Evolutionary conservation across 2,329 filamentous ascomycete species (phyloP), one percentile per base, ranked within the genome.

Genomic region (Aplosporella prunicola): DNA sequence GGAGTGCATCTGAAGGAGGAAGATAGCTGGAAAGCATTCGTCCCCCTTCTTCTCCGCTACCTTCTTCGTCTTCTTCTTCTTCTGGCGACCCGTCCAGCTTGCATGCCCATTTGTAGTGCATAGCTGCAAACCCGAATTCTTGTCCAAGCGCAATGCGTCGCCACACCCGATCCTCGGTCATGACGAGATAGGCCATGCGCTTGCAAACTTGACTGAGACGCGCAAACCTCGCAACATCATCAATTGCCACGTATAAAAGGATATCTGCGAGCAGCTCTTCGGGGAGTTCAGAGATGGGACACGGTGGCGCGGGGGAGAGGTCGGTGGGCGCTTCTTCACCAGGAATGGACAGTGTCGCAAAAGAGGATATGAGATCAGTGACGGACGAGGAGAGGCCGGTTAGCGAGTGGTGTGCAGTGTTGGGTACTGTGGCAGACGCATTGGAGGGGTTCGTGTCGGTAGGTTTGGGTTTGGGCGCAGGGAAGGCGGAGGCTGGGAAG

Each of bases 81-180:
- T 64, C 51, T 0, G 65, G 60, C 8, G 53, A 52, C n/a, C 76
- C 76, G 35, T 68, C 55, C 9, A 78, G 47, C 38, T 76, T 72
- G 45, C 71, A 77, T 33, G 74, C 71, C 64, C 80, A 96, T 42
- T 76, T 66, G 61, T 91, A 89, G 55, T 84, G 79, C 84, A 96
- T 94, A 22, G 72, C 76, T 5, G 65, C 69, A 57, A 95, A 93
- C 15, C 88, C 91, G 53, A 84, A 80, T 53, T 85, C 76, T 9
- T 61, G 44, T 0, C 78, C 80, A 1, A 83, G 61, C 30, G 81
- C 83, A 4, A 94, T 62, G 13, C 76, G 73, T 42, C 80, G 84
- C 88, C 91, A 98, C 50, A 94, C 82, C 28, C 74, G 73, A 50
- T 94, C 81, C 56, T 96, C 88, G 5, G 82, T 83, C 20, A 77